A percentile compares a stretch with the other conserved stretches of the same genome.
phyloP scores from a whole-genome alignment of 768 basidiomycete species.

The Chlorophyllum brunneum region DNA sequence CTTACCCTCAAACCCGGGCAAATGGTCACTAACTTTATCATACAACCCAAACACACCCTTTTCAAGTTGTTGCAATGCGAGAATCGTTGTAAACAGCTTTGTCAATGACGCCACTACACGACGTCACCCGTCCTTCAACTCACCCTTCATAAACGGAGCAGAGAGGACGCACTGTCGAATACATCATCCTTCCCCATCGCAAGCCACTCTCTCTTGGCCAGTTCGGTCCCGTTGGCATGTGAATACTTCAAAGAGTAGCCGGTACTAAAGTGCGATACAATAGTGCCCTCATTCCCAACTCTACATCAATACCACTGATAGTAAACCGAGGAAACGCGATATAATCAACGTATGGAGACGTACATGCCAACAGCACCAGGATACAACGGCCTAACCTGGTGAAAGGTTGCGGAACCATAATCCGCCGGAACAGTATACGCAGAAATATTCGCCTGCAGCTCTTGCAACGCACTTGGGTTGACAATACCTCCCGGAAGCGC shows the following conservation, averaged over 20 bases:
- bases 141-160: neutral
- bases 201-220: constrained; percentile 17
- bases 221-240: constrained; percentile 20
- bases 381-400: constrained; percentile 21
- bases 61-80: constrained; percentile 24
- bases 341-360: too few relatives aligned
- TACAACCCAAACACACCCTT: constrained; percentile 17
- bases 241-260: constrained; percentile 20
- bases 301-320: constrained; percentile 6
- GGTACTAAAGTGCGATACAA: constrained; percentile 25
- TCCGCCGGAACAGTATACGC: constrained; percentile 18
- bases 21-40: constrained; percentile 19
- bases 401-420: constrained; percentile 20
- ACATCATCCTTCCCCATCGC: constrained; percentile 20
- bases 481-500: neutral
- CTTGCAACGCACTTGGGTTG: constrained; percentile 13
- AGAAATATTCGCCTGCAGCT: constrained; percentile 22
- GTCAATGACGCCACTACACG: constrained; percentile 26
- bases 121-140: neutral
- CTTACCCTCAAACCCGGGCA: constrained; percentile 24
- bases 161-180: constrained; percentile 21
- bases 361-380: constrained; percentile 25
- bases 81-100: constrained; percentile 25
- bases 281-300: constrained; percentile 20
- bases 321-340: too few relatives aligned